Evolutionary conservation across 768 basidiomycete species (phyloP).

Genomic region (Collybia nuda): DNA sequence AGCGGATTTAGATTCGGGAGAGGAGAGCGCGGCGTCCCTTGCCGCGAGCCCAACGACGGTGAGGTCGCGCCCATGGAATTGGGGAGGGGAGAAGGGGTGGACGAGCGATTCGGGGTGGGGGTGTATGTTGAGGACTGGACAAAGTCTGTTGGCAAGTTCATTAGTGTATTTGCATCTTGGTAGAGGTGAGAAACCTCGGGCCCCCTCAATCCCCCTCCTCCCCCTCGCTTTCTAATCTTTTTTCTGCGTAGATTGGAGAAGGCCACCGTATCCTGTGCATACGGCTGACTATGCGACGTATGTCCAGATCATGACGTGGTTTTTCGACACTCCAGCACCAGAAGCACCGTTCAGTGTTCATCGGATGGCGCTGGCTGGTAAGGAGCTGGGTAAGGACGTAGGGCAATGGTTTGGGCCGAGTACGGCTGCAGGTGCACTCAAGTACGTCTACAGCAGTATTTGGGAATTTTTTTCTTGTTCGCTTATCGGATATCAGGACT

Average conservation of each 20-base stretch:
- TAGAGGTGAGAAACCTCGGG: slow-evolving; percentile 8
- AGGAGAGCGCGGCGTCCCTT: slow-evolving; percentile 12
- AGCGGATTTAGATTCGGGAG: slow-evolving; percentile 28
- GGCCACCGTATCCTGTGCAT: slow-evolving; percentile 59
- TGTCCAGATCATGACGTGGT: slow-evolving; percentile 92
- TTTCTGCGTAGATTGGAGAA: slow-evolving; percentile 72
- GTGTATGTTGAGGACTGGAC: slow-evolving; percentile 88
- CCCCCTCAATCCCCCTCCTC: background rate
- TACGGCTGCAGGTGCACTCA: slow-evolving; percentile 95
- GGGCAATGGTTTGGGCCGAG: slow-evolving; percentile 99
- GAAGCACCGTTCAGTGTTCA: slow-evolving; percentile 93
- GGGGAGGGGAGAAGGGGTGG: slow-evolving; percentile 78
- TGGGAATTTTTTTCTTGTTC: background rate
- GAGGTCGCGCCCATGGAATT: slow-evolving; percentile 60
- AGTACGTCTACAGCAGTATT: slow-evolving; percentile 42
- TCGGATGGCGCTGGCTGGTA: slow-evolving; percentile 92
- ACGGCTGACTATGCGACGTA: slow-evolving; percentile 80
- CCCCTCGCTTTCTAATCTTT: background rate
- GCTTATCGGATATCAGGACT: slow-evolving; percentile 41
- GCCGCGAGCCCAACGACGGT: slow-evolving; percentile 31
- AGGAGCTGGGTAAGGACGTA: slow-evolving; percentile 91
- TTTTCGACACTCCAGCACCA: slow-evolving; percentile 85
- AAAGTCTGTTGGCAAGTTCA: slow-evolving; percentile 79
- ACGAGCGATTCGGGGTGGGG: slow-evolving; percentile 89
- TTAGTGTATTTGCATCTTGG: slow-evolving; percentile 75